Base-by-base conservation (phyloP, 176 grass and related monocot genomes). In the Carex cristatella region DNA sequence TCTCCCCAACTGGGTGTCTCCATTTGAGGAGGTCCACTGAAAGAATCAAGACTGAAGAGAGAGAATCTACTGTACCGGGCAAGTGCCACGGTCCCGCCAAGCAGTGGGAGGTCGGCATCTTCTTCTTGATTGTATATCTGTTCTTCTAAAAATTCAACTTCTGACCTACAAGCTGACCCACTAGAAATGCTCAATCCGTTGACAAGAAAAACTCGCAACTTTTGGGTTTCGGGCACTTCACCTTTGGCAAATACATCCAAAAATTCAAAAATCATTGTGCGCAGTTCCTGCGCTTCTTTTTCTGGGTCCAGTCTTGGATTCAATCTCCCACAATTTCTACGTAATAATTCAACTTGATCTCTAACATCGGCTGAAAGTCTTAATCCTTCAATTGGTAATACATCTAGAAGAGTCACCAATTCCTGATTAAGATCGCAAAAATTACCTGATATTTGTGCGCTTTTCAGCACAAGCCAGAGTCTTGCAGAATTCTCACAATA, bases 91-190 rank as follows among this genome's bases (percentile, higher is more conserved):
- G 89, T 66, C 23, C 93, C 89, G 19, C 91, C 91, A 71, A 96
- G 60, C 37, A 99, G 83, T 2, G 82, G 74, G 49, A 95, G 75
- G 68, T 99, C 97, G 7, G 84, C 85, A 61, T 99, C 93, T 73
- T 96, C 97, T 18, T 95, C 97, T 49, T 88, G 87, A 31, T 82
- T 91, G 38, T 91, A 64, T 60, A 99, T 95, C 59, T 96, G 97
- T 38, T 96, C 93, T 69, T 99, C 97, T 37, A 99, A 77, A 83
- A 91, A 99, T 3, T 94, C 97, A 40, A 96, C 91, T 90, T 99
- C 97, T 23, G 81, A 59, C 5, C 84, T 71, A 88, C 89, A 96
- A 7, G 84, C 86, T 0, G 40, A 33, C 8, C 87, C 88, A 67
- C 90, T 83, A 1, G 75, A 86, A 80, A 99, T 91, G 35, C 84